Conservation (phyloP, 306 rosid species). For the Quercus berberidifolia region DNA sequence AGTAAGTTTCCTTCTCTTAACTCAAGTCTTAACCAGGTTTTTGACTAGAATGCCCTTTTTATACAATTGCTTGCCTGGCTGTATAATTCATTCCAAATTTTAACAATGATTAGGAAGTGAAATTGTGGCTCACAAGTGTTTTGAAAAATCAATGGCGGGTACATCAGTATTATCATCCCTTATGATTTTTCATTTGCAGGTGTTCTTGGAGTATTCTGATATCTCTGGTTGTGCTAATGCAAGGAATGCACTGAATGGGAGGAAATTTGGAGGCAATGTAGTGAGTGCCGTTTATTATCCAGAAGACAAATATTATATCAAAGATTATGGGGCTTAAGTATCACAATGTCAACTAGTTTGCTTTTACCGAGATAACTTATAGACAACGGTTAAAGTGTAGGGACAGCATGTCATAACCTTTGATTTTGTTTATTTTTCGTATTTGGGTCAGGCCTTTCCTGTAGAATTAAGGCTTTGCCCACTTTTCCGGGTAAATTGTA, state of each 20-base stretch:
- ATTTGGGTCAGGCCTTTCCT: too few species aligned
- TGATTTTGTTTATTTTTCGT: neutral
- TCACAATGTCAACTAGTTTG: neutral
- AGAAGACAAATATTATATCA: constrained; percentile 50
- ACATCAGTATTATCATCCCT: too few species aligned
- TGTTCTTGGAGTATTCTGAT: constrained; percentile 73
- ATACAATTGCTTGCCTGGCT: neutral
- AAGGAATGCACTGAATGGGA: constrained; percentile 57
- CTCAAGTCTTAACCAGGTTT: neutral
- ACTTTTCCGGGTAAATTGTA: too few species aligned
- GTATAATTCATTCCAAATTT: too few species aligned
- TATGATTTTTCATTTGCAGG: constrained; percentile 38
- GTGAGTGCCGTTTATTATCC: constrained; percentile 63
- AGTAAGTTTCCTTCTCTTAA: neutral
- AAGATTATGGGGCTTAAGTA: constrained; percentile 44
- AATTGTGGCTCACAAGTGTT: too few species aligned
- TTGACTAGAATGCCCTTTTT: neutral
- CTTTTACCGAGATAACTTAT: neutral
- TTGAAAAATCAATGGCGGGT: too few species aligned
- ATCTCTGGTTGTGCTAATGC: constrained; percentile 45
- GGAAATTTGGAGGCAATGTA: constrained; percentile 67
- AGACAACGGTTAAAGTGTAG: neutral
- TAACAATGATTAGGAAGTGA: too few species aligned
- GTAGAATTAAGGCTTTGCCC: too few species aligned
- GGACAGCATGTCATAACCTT: neutral